Evolutionary conservation across 2,329 filamentous ascomycete genomes (phyloP), one percentile per base, ranked within the genome.

Genomic region (Pyrenophora teres): DNA sequence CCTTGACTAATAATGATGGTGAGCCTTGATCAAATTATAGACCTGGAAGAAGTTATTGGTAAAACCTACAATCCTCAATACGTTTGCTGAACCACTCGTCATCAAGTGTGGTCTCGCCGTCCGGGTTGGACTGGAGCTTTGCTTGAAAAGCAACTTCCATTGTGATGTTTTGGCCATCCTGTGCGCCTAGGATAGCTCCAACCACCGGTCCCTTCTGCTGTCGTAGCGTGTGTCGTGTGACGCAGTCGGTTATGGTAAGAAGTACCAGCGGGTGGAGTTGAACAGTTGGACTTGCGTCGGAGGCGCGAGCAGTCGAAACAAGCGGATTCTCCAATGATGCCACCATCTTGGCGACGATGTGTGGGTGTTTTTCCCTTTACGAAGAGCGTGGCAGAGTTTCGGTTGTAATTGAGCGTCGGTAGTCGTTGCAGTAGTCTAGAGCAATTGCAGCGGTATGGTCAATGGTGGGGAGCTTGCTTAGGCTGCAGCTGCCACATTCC

Each of bases 231-330:
- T 96, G 92, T 54, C 94, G 86, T 52, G 93, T 96, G 73, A 97
- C 92, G 74, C 96, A 95, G 75, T 99, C 94, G 63, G 93, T 96
- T 67, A 99, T 94, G 60, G 89, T 95, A 76, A 99, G 89, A 61
- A 97, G 88, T 45, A 96, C 92, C 41, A 99, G 87, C 21, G 94
- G 94, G 69, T 99, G 94, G 15, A 99, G 85, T 64, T 92, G 86
- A 49, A 92, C 85, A 59, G 91, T 87, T 38, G 95, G 84, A 43
- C 86, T 85, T 16, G 87, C 87, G 74, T 94, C 90, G 36, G 84
- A 85, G 68, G 70, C 71, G 54, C 74, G 75, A 40, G 70, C 69
- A 37, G 65, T 75, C 13, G 77, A 76, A 40, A 80, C 60, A 19
- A 80, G 75, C 19, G 76, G 74, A 49, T 79, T 79, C 9, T 54